Base-by-base conservation (phyloP, 129 eudicot genomes). In the Ambrosia trifida region DNA sequence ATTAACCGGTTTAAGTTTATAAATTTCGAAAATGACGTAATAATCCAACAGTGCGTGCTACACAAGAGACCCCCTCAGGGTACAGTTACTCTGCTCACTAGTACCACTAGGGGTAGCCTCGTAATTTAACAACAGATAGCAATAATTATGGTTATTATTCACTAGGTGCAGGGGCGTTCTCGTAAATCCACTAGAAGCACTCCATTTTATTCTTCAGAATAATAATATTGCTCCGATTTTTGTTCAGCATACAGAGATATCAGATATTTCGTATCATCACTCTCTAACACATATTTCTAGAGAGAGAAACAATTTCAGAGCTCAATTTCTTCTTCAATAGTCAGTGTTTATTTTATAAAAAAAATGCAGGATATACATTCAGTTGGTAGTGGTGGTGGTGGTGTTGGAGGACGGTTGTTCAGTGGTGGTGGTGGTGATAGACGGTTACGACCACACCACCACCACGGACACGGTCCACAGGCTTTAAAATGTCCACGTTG, bases 401-500 rank as follows among this genome's bases (percentile, higher is more conserved):
- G 19, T 0, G 4, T 24, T 24, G 81, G 78, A 3, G 80, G 83
- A 49, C 76, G 79, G 86, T 75, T 84, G 33, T 78, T 79, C 66
- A 83, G 73, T 47, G 76, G 58, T 30, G 62, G 62, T 38, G 62
- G 62, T 7, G 89, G 84, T 0, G 90, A 88, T 57, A 71, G 92
- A 69, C 56, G 96, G 62, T 13, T 83, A 38, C 47, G 94, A 73
- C 88, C 82, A n/a, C 81, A 78, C 66, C 41, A 63, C 75, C 87
- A 73, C 45, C 83, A 71, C 66, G 79, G 81, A 32, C 94, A 78
- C 59, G 47, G 60, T 73, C 87, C 85, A 52, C 94, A 71, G n/a
- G 73, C 76, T 2, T 46, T 90, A 72, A 90, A 90, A 79, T 90
- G 96, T 64, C 96, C 96, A 1, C 88, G 96, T 4, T 90, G 96